Percentiles rank a stretch among this genome's conserved stretches.
phyloP scores from a whole-genome alignment of 768 basidiomycete genomes.

The Naganishia kalamii region DNA sequence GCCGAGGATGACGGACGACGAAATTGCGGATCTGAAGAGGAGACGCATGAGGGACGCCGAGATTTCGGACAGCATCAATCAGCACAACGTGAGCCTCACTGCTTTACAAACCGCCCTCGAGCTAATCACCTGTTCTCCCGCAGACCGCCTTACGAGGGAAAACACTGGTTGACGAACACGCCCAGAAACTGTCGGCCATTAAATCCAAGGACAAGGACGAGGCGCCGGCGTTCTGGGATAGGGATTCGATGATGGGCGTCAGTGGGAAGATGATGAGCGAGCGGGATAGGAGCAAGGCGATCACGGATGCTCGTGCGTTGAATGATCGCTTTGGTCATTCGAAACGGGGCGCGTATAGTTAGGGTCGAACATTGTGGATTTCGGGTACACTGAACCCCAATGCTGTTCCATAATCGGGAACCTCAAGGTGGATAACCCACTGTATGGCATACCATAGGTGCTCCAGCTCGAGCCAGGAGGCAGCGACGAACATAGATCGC shows the following conservation, averaged over 20 bases:
- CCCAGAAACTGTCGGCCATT: constrained; percentile 14
- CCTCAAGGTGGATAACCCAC: too few species aligned
- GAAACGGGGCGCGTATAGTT: constrained; percentile 44
- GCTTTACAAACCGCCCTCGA: neutral
- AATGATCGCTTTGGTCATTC: constrained; percentile 70
- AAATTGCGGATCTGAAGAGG: constrained; percentile 54
- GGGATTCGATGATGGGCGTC: constrained; percentile 77
- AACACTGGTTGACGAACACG: constrained; percentile 42
- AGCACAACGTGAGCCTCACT: constrained; percentile 51
- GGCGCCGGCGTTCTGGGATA: constrained; percentile 82
- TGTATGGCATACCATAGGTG: too few species aligned
- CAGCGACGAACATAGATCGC: too few species aligned
- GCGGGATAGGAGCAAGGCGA: constrained; percentile 63
- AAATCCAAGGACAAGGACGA: constrained; percentile 43
- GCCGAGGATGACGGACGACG: constrained; percentile 47
- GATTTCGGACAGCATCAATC: constrained; percentile 66
- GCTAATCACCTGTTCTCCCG: neutral
- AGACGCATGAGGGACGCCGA: constrained; percentile 59
- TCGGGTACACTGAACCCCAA: too few species aligned
- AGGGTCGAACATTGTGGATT: too few species aligned
- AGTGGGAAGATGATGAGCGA: constrained; percentile 88
- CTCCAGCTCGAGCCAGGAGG: too few species aligned
- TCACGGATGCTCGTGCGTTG: constrained; percentile 73
- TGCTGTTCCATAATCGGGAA: too few species aligned
- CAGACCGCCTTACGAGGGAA: constrained; percentile 33